Percentiles rank a stretch among this genome's conserved stretches.
phyloP scores from a whole-genome alignment of 805 yeast species.

The Saccharomycopsis capsularis region DNA sequence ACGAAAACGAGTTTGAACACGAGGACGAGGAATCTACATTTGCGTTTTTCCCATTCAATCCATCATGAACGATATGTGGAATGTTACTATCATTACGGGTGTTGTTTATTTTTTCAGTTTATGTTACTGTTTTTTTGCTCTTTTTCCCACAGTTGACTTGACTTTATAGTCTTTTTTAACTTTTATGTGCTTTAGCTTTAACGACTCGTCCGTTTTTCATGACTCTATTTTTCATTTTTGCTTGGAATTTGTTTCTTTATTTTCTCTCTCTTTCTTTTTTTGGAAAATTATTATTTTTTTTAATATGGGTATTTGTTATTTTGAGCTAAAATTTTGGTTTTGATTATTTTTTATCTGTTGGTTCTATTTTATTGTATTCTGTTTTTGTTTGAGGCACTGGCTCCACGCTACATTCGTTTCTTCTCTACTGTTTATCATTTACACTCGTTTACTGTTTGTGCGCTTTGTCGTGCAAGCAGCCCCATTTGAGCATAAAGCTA shows the following conservation, averaged over 20 bases:
- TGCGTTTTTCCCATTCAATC: constrained; percentile 24
- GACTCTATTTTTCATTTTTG: not conserved
- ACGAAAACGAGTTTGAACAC: constrained; percentile 55
- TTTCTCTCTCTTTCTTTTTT: not conserved
- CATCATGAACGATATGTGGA: constrained; percentile 19
- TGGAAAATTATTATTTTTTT: not conserved
- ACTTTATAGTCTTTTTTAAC: not conserved
- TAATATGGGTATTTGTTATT: not conserved
- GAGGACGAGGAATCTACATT: constrained; percentile 15
- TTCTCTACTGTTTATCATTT: not conserved
- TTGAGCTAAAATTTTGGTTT: not conserved
- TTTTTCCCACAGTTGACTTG: not conserved
- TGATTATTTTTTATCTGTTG: not conserved
- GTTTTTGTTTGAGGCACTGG: not conserved
- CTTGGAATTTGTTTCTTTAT: not conserved
- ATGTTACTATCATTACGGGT: too few relatives aligned
- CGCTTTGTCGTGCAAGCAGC: not conserved
- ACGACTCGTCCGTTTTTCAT: too few relatives aligned
- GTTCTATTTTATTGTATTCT: not conserved
- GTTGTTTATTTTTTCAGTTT: not conserved
- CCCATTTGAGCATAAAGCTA: not conserved
- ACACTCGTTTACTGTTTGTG: not conserved
- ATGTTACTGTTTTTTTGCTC: not conserved
- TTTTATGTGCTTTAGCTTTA: not conserved
- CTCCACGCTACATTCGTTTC: not conserved